phyloP scores from a whole-genome alignment of 371 early-diverging fungal species.

The Apophysomyces sp. region DNA sequence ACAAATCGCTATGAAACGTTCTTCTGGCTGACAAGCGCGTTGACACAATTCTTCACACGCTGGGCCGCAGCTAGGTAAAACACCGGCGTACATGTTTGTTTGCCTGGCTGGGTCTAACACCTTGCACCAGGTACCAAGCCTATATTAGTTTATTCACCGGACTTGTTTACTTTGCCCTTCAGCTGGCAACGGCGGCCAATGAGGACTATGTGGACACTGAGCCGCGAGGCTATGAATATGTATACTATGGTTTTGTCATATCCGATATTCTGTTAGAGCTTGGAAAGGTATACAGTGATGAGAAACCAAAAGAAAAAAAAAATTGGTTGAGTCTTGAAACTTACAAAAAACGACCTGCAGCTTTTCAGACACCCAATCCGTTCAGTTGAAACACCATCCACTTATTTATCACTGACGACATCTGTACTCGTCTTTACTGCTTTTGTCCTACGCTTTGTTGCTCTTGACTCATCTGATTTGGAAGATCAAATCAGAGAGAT shows the following conservation, averaged over 20 bases:
- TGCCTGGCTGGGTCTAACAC: background rate
- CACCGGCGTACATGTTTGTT: background rate
- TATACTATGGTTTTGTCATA: constrained; percentile 35
- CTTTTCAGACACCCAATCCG: constrained; percentile 16
- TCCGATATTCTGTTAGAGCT: constrained; percentile 34
- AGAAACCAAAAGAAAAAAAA: background rate
- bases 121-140: constrained; percentile 28
- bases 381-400: constrained; percentile 20
- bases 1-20: background rate
- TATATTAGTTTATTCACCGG: constrained; percentile 19
- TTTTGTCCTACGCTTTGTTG: constrained; percentile 22
- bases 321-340: too few species aligned
- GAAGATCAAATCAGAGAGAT: constrained; percentile 12
- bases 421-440: constrained; percentile 20
- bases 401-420: constrained; percentile 23
- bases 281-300: constrained; percentile 10
- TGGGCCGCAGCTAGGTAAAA: constrained; percentile 31
- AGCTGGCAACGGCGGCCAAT: constrained; percentile 32
- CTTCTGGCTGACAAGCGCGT: constrained; percentile 7
- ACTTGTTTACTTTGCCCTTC: constrained; percentile 30
- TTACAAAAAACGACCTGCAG: background rate
- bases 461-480: constrained; percentile 14
- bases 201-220: constrained; percentile 29
- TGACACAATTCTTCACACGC: constrained; percentile 18
- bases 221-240: constrained; percentile 30